Evolutionary conservation across 2,329 filamentous ascomycete species (phyloP).

Genomic region (Hymenoscyphus salicellus): DNA sequence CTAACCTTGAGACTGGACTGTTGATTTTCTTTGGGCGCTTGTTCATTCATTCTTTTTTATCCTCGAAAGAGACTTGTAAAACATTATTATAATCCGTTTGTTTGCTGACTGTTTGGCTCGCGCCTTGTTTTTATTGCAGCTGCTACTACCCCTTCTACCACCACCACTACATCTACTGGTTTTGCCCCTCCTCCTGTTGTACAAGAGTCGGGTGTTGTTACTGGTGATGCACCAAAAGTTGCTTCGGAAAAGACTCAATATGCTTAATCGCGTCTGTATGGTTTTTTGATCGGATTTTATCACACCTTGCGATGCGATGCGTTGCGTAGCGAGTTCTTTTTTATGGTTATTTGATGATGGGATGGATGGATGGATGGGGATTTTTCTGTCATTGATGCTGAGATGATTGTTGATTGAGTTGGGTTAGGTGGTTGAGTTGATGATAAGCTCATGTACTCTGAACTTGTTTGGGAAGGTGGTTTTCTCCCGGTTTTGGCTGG

Average conservation of each 20-base stretch:
- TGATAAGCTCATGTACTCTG: too few species aligned
- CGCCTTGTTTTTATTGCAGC: constrained; percentile 22
- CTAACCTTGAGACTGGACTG: background rate
- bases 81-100: background rate
- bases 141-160: constrained; percentile 24
- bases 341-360: constrained; percentile 1
- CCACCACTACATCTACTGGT: constrained; percentile 21
- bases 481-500: too few species aligned
- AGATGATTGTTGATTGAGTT: background rate
- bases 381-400: background rate
- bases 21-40: background rate
- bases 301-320: background rate
- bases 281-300: background rate
- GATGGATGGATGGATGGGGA: background rate
- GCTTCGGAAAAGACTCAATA: constrained; percentile 25
- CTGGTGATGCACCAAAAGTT: constrained; percentile 20
- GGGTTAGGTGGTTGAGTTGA: background rate
- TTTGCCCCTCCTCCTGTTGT: constrained; percentile 13
- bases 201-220: constrained; percentile 22
- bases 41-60: background rate
- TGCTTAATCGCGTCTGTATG: constrained; percentile 20
- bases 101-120: constrained; percentile 25
- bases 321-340: background rate
- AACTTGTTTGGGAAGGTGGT: too few species aligned
- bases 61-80: background rate